Evolutionary conservation across 1,284 basidiomycete genomes (phyloP).

Genomic region (Mycena sp.): DNA sequence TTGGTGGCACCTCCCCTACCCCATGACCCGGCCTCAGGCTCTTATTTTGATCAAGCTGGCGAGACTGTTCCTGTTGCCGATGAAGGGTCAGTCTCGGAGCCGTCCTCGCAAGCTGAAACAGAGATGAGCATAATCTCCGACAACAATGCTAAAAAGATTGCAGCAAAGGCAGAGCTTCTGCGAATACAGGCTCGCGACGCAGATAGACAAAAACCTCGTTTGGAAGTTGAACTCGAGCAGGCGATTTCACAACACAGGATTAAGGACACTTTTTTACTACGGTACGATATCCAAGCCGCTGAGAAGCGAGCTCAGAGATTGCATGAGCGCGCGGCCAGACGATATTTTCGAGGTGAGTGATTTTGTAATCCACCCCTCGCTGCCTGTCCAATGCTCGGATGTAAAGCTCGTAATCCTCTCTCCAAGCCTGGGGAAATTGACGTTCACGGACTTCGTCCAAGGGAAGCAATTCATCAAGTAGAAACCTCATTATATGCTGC

Average conservation of each 20-base stretch:
- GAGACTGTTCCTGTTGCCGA: neutral
- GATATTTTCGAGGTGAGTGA: slow-evolving; percentile 51
- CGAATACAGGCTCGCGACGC: slow-evolving; percentile 49
- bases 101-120: slow-evolving; percentile 19
- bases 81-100: slow-evolving; percentile 14
- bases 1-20: neutral
- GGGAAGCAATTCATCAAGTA: slow-evolving; percentile 72
- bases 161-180: slow-evolving; percentile 46
- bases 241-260: slow-evolving; percentile 44
- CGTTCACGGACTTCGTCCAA: slow-evolving; percentile 79
- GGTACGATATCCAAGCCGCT: slow-evolving; percentile 46
- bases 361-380: no score
- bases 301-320: slow-evolving; percentile 45
- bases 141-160: slow-evolving; percentile 45
- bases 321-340: slow-evolving; percentile 51
- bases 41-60: neutral
- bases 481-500: slow-evolving; percentile 70
- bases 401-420: slow-evolving; percentile 57
- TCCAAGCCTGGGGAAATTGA: slow-evolving; percentile 63
- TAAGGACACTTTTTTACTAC: slow-evolving; percentile 49
- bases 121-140: slow-evolving; percentile 35
- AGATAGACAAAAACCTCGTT: slow-evolving; percentile 38
- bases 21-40: slow-evolving; percentile 1
- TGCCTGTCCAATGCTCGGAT: no score
- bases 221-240: slow-evolving; percentile 41